Evolutionary conservation across 257 asterid species (phyloP), one percentile per base, ranked within the genome.

Genomic region (Solanum lycopersicoides): DNA sequence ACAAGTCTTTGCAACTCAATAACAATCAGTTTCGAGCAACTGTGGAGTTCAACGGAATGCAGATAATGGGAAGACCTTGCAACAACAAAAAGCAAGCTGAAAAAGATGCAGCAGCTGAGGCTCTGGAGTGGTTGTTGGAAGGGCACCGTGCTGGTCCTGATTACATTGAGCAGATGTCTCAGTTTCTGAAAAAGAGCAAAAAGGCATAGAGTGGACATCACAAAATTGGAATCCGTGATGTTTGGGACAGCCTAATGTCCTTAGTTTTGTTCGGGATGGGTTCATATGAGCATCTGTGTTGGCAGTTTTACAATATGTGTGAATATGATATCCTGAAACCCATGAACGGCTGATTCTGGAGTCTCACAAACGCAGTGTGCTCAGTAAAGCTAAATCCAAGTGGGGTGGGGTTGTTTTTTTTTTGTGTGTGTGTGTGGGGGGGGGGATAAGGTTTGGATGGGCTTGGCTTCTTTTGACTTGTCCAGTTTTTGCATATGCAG

Each of bases 81-180:
- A 91, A 92, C 91, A 97, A 92, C 90, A 97, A 97, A 92, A 97
- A 97, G 90, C 98, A 93, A 86, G 98, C 99, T 15, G 99, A 97
- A 89, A 97, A 97, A 89, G 95, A 92, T 65, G 99, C 97, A 20
- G 99, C 99, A 72, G 95, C 98, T 42, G 97, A 92, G 90, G 99
- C 99, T 85, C 93, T 97, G 84, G 96, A 91, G 20, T 95, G 95
- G 97, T 93, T 97, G 89, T 89, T 96, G 12, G 96, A 96, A 60
- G 92, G 92, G 76, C 88, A 93, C 59, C 90, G 87, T 77, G 89
- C 50, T 6, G 92, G 93, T 28, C 86, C 39, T 85, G 95, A 92
- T 80, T 89, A 89, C 59, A 86, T 94, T 41, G 99, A 95, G 20
- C 93, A 88, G 59, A 86, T 94, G 90, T 95, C 99, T 4, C 86